These are phyloP conservation scores for Harrya chromipes DNA, from an alignment of 768 basidiomycete species.

Conservation along the genomic window DNA sequence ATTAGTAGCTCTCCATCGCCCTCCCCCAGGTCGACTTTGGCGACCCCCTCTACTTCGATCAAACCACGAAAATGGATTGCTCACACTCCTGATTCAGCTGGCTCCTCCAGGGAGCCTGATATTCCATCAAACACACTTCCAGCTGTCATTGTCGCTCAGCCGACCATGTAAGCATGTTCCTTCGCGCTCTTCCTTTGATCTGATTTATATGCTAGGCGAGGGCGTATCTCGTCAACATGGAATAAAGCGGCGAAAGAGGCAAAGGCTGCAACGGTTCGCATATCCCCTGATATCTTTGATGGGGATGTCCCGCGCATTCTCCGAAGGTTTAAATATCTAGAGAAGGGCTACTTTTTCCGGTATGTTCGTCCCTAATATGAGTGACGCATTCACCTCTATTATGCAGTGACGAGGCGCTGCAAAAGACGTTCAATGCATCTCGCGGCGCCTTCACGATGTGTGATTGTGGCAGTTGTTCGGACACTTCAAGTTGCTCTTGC, in stretches of 20 bases:
- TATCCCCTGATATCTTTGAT: conserved; percentile 34
- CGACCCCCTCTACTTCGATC: neutral
- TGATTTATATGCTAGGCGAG: conserved; percentile 19
- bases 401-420: conserved; percentile 17
- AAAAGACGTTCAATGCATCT: conserved; percentile 22
- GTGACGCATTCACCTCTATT: conserved; percentile 7
- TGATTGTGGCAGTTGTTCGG: conserved; percentile 39
- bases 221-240: conserved; percentile 31
- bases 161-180: conserved; percentile 18
- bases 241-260: conserved; percentile 21
- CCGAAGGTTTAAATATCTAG: conserved; percentile 48
- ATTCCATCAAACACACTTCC: conserved; percentile 5
- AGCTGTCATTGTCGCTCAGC: conserved; percentile 17
- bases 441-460: conserved; percentile 42
- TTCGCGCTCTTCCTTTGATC: neutral
- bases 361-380: conserved; percentile 19
- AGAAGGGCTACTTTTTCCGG: conserved; percentile 49
- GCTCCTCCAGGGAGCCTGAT: conserved; percentile 8
- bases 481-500: conserved; percentile 43
- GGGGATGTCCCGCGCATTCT: conserved; percentile 42
- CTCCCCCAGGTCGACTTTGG: conserved; percentile 4
- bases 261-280: conserved; percentile 32
- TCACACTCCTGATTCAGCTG: conserved; percentile 12
- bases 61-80: conserved; percentile 3
- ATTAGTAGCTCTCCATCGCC: conserved; percentile 5